Base-by-base conservation (phyloP, 2,329 filamentous ascomycete species). In the Colletotrichum acutatum region DNA sequence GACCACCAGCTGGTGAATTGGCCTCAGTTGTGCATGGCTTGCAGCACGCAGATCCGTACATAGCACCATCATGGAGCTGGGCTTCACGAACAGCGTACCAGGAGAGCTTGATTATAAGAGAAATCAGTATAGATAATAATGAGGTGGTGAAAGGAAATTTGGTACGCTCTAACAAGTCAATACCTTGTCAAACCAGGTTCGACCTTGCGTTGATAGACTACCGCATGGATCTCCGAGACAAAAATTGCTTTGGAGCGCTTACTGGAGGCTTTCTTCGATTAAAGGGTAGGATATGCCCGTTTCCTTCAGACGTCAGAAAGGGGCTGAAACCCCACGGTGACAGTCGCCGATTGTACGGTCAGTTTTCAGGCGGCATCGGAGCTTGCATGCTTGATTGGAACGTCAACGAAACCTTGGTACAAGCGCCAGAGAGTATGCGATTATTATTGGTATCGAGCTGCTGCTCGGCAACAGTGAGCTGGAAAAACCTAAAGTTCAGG, bases 11-110 rank as follows among this genome's bases (percentile, higher is more conserved):
- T 4, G 57, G 7, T 0, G 57, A 53, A 6, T n/a, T 61, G 2
- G 32, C 65, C 9, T 19, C 37, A 2, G 4, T 61, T 1, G 5
- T 14, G 7, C 22, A n/a, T 0, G 28, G 30, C 7, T 19, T 46
- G 22, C 42, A 26, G 16, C 6, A 42, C 2, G 1, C 56, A 1
- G 3, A n/a, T 1, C 57, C 65, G 5, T 67, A 67, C 22, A 2
- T 67, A 5, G 11, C 65, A 0, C 65, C 65, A 0, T 61, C 65
- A 8, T 61, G 65, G 65, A 67, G 65, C 42, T 67, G 65, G 65
- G 65, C 57, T 5, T 67, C 65, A 2, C 65, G 8, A 3, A 37
- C 3, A 4, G 0, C 0, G 19, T 46, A 46, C 42, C 19, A 19
- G 6, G 19, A 46, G 37, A 5, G 19, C 2, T 16, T 42, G 5